A percentile compares a stretch with the other conserved stretches of the same genome.
Conservation (phyloP, 768 basidiomycete genomes). For the Pilatotrama ljubarskyi region DNA sequence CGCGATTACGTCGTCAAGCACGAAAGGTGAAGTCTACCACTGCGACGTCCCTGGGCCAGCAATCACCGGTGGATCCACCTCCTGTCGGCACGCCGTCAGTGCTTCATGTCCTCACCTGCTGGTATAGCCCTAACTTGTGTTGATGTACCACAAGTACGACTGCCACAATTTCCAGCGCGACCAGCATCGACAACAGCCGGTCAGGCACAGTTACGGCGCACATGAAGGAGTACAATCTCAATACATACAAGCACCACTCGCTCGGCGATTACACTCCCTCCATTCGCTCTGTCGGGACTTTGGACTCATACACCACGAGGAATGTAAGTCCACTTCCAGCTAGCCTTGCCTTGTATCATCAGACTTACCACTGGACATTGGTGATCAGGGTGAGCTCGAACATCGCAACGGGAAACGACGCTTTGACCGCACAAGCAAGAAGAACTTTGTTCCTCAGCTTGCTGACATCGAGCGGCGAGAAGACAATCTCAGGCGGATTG, state of each 20-base stretch:
- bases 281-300: constrained; percentile 23
- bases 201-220: too few species aligned
- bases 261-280: constrained; percentile 19
- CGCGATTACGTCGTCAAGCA: constrained; percentile 20
- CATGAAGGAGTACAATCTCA: constrained; percentile 14
- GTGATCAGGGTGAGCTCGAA: background rate
- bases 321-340: constrained; percentile 18
- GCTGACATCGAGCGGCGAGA: background rate
- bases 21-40: too few species aligned
- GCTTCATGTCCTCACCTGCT: too few species aligned
- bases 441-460: background rate
- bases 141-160: too few species aligned
- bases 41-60: too few species aligned
- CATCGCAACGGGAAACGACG: background rate
- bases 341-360: too few species aligned
- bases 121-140: too few species aligned
- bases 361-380: too few species aligned
- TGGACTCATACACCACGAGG: constrained; percentile 29
- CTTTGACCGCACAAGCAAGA: background rate
- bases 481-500: background rate
- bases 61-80: too few species aligned
- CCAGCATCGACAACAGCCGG: too few species aligned
- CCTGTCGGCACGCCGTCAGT: too few species aligned
- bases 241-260: constrained; percentile 30
- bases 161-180: too few species aligned